phyloP scores from a whole-genome alignment of 345 rosid genomes.

The Trapa bicornis region DNA sequence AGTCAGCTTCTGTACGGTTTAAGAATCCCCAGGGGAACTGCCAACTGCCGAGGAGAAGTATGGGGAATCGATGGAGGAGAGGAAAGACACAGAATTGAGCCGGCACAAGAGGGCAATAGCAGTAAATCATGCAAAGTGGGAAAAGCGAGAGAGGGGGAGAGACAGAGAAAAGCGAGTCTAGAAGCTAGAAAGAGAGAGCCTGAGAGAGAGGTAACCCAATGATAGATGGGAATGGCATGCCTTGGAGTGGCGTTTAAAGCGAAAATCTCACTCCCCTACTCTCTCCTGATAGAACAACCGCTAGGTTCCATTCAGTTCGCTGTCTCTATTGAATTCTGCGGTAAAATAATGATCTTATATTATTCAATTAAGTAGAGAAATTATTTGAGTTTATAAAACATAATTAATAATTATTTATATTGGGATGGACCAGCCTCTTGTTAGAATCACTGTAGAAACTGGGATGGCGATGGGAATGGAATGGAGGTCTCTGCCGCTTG shows the following conservation, averaged over 20 bases:
- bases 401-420: too few relatives aligned
- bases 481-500: background rate
- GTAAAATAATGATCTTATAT: too few relatives aligned
- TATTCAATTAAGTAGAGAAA: too few relatives aligned
- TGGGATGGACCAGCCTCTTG: too few relatives aligned
- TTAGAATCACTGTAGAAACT: background rate
- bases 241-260: background rate
- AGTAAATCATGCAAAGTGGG: constrained; percentile 1
- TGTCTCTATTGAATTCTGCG: too few relatives aligned
- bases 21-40: background rate
- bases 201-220: constrained; percentile 12
- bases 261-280: constrained; percentile 9
- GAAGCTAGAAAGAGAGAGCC: constrained; percentile 15
- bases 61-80: constrained; percentile 1
- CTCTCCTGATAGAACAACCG: constrained; percentile 3
- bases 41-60: background rate
- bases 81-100: constrained; percentile 5
- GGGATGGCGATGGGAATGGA: background rate
- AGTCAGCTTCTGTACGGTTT: background rate
- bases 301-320: too few relatives aligned
- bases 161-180: constrained; percentile 16
- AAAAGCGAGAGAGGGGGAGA: constrained; percentile 4
- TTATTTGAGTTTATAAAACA: too few relatives aligned
- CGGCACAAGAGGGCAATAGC: background rate
- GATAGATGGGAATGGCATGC: constrained; percentile 11